These are phyloP conservation scores for Penicillium capsulatum DNA, from an alignment of 2,329 filamentous ascomycete genomes.

Conservation along the genomic window DNA sequence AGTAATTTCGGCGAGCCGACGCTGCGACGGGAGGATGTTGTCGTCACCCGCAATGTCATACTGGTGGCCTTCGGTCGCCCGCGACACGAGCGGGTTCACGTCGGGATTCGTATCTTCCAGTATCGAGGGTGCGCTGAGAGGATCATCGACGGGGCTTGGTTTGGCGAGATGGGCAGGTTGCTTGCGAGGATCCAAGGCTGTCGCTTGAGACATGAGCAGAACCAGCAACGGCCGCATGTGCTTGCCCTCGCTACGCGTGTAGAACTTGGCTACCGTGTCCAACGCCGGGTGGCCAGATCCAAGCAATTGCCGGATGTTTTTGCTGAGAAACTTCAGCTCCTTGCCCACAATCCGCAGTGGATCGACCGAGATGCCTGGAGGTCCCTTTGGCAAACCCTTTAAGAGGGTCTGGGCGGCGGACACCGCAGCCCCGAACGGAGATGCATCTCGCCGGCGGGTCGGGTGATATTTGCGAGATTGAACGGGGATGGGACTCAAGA, in stretches of 20 bases:
- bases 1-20: slow-evolving; percentile 90
- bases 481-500: slow-evolving; percentile 20
- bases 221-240: slow-evolving; percentile 93
- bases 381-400: slow-evolving; percentile 40
- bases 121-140: slow-evolving; percentile 58
- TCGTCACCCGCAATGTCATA: slow-evolving; percentile 46
- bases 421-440: slow-evolving; percentile 43
- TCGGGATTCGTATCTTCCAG: slow-evolving; percentile 81
- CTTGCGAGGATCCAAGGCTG: slow-evolving; percentile 68
- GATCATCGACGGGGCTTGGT: slow-evolving; percentile 50
- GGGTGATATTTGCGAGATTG: slow-evolving; percentile 40
- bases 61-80: slow-evolving; percentile 32
- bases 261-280: slow-evolving; percentile 96
- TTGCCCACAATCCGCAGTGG: slow-evolving; percentile 86
- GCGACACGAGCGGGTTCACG: slow-evolving; percentile 51
- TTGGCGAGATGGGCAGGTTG: slow-evolving; percentile 40
- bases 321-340: slow-evolving; percentile 93
- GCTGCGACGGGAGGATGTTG: slow-evolving; percentile 81
- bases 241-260: slow-evolving; percentile 93
- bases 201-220: slow-evolving; percentile 92
- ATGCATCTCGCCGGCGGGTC: slow-evolving; percentile 37
- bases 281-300: slow-evolving; percentile 92
- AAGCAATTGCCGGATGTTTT: slow-evolving; percentile 87
- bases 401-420: slow-evolving; percentile 52
- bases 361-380: slow-evolving; percentile 67